phyloP scores from a whole-genome alignment of 805 yeast genomes.

The Teunomyces lycoperdinae region DNA sequence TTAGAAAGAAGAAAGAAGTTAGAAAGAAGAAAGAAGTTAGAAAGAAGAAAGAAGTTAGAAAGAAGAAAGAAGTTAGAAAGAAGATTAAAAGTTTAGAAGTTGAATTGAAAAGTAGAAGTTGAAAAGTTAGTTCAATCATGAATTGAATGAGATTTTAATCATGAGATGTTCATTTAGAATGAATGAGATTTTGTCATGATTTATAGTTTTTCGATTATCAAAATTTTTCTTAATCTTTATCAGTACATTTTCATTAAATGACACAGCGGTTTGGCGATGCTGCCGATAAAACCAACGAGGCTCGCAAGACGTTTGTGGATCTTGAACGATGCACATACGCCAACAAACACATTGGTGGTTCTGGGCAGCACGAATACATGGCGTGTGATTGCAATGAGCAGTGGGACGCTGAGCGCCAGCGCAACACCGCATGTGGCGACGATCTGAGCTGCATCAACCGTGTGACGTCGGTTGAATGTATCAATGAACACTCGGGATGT shows the following conservation, averaged over 20 bases:
- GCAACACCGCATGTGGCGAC: constrained; percentile 72
- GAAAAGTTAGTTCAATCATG: too few relatives aligned
- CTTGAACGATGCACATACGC: constrained; percentile 63
- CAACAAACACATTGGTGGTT: constrained; percentile 58
- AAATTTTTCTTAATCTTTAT: neutral
- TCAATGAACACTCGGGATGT: constrained; percentile 63
- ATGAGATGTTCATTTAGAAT: too few relatives aligned
- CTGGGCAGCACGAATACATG: constrained; percentile 81
- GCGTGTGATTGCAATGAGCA: constrained; percentile 81
- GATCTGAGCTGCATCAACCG: constrained; percentile 90
- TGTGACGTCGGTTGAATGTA: constrained; percentile 89
- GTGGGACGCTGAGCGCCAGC: constrained; percentile 34
- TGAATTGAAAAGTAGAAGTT: too few relatives aligned
- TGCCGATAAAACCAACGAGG: constrained; percentile 67
- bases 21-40: too few relatives aligned
- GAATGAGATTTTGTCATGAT: too few relatives aligned
- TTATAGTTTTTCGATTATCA: too few relatives aligned
- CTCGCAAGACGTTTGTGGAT: constrained; percentile 53
- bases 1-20: too few relatives aligned
- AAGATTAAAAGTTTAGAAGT: too few relatives aligned
- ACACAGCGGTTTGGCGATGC: constrained; percentile 28
- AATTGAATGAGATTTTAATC: too few relatives aligned
- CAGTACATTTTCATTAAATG: neutral
- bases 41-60: too few relatives aligned
- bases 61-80: too few relatives aligned